Percentiles rank a stretch among this genome's conserved stretches.
Evolutionary conservation across 768 basidiomycete genomes (phyloP).

Genomic region (Neoboletus brunneissimus): DNA sequence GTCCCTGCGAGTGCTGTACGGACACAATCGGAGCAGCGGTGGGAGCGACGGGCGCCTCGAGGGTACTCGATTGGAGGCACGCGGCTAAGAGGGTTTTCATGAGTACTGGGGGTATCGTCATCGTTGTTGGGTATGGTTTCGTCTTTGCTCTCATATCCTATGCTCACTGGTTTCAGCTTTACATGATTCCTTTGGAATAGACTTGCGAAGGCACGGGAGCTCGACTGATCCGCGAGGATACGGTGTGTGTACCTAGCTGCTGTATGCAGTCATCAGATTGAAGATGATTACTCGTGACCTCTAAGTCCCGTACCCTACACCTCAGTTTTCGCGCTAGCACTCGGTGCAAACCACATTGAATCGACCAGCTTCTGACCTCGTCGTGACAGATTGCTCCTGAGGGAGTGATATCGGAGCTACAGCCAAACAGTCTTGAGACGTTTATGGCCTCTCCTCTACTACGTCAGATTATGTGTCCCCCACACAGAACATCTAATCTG

Average conservation of each 20-base stretch:
- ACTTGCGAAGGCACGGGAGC: not conserved
- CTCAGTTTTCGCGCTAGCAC: not conserved
- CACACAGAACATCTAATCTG: too few relatives aligned
- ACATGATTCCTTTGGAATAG: not conserved
- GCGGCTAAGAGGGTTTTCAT: constrained; percentile 24
- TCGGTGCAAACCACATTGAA: not conserved
- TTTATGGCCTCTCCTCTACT: too few relatives aligned
- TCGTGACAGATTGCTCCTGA: not conserved
- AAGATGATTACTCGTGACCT: not conserved
- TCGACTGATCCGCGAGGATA: not conserved
- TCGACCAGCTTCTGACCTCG: not conserved
- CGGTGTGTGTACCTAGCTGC: not conserved
- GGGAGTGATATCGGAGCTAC: too few relatives aligned
- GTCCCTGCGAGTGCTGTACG: constrained; percentile 65
- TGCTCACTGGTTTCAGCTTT: not conserved
- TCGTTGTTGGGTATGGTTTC: constrained; percentile 4
- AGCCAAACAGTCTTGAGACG: too few relatives aligned
- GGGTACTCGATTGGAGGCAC: constrained; percentile 60
- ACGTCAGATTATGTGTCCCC: too few relatives aligned
- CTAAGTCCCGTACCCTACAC: not conserved
- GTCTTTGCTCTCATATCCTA: not conserved
- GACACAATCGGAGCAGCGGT: constrained; percentile 66
- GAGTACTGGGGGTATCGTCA: not conserved
- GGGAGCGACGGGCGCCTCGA: constrained; percentile 60
- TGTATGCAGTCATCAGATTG: not conserved